Conservation (phyloP, 768 basidiomycete species). For the Pulveroboletus ravenelii region DNA sequence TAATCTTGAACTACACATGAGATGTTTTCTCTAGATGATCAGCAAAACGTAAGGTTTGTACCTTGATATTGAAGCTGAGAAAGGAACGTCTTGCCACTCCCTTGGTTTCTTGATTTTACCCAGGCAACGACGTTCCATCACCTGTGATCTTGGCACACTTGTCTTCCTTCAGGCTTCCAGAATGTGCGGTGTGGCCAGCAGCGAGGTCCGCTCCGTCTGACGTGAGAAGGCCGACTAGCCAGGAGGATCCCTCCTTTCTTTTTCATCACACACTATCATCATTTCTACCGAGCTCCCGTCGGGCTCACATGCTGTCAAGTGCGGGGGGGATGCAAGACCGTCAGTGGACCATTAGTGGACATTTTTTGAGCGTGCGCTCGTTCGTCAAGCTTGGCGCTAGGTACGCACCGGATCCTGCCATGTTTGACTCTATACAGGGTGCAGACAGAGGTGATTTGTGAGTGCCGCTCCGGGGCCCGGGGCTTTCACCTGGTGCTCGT, state of each 20-base stretch:
- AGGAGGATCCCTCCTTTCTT: neutral
- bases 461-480: neutral
- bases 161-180: neutral
- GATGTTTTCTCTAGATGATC: neutral
- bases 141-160: neutral
- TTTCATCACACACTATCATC: neutral
- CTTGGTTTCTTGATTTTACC: neutral
- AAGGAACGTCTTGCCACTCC: neutral
- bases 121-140: neutral
- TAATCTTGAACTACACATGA: neutral
- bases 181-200: neutral
- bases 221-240: conserved; percentile 6
- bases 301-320: too few relatives aligned
- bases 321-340: neutral
- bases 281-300: too few relatives aligned
- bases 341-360: neutral
- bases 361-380: neutral
- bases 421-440: neutral
- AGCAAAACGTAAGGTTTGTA: neutral
- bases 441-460: neutral
- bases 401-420: neutral
- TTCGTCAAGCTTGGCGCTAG: neutral
- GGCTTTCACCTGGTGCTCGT: too few relatives aligned
- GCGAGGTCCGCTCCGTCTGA: neutral
- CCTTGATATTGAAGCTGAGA: neutral